Evolutionary conservation across 2,329 filamentous ascomycete species (phyloP), one percentile per base, ranked within the genome.

Genomic region (Aureobasidium sp.): DNA sequence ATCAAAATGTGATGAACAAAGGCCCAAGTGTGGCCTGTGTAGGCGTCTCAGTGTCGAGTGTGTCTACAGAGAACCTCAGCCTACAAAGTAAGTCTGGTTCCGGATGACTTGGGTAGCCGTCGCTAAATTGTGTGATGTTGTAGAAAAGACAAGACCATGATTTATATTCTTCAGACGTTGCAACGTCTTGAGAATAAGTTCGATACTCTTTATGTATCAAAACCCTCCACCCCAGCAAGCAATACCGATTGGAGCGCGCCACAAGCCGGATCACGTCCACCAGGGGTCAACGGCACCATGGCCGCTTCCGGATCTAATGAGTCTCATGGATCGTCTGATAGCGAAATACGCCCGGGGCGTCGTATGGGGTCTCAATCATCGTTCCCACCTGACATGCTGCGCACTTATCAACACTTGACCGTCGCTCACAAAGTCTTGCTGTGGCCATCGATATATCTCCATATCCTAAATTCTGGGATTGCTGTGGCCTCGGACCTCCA

Each of bases 91-190:
- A 74, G 82, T 78, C 43, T 24, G 10, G 8, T 13, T 17, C 9
- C 3, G 24, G 13, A 27, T 8, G 1, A 13, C 26, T 1, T 24
- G 17, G 4, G 12, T 17, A 12, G 5, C 3, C 47, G 4, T 43
- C 13, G 15, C 27, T 52, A 55, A 57, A 15, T n/a, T 3, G 9
- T 17, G 32, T 27, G 13, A 3, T 13, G 20, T 20, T 47, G n/a
- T 67, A 85, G 83, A 69, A 86, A 86, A 72, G 84, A 86, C 70
- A 85, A 83, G 71, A 86, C 83, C 2, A 75, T 86, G 66, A 78
- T 83, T 46, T 82, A 86, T 68, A 85, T 86, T 59, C 74, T 86
- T 34, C 82, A 85, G 52, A 77, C 79, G 12, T 74, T 86, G 57
- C 82, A 79, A 65, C 76, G 73, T 59, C 73, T 86, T 48, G 82